Conservation (phyloP, 192 early-diverging fungal species). For the Spinellus fusiger region DNA sequence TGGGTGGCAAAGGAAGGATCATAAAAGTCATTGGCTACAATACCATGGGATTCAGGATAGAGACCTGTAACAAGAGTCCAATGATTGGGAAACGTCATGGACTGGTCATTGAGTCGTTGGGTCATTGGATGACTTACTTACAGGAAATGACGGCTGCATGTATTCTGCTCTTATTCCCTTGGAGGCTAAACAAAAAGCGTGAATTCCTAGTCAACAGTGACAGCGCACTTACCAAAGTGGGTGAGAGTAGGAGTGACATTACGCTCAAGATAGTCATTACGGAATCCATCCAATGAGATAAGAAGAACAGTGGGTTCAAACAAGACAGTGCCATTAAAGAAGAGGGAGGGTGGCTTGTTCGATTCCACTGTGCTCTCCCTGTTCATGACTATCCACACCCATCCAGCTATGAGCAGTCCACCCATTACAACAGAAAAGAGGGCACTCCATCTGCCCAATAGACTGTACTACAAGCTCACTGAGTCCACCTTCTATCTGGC, state of each 20-base stretch:
- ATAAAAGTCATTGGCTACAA: conserved; percentile 80
- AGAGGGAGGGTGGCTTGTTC: too few species aligned
- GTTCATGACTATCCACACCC: too few species aligned
- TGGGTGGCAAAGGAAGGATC: conserved; percentile 64
- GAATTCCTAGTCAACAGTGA: not conserved
- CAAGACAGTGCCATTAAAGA: conserved; percentile 63
- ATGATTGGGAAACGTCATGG: conserved; percentile 91
- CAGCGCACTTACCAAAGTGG: conserved; percentile 41
- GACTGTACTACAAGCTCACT: too few species aligned
- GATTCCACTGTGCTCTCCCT: too few species aligned
- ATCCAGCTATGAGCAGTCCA: not conserved
- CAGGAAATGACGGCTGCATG: conserved; percentile 70
- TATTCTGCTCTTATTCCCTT: conserved; percentile 49
- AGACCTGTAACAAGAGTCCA: conserved; percentile 88
- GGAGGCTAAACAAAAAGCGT: conserved; percentile 22
- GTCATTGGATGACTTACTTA: conserved; percentile 1
- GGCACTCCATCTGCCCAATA: too few species aligned
- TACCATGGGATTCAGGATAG: conserved; percentile 88
- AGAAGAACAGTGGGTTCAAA: conserved; percentile 69
- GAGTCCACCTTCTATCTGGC: too few species aligned
- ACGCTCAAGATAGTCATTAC: conserved; percentile 76
- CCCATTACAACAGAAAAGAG: not conserved
- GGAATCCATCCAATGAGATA: conserved; percentile 85
- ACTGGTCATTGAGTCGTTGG: conserved; percentile 16
- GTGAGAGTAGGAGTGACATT: conserved; percentile 63